phyloP scores from a whole-genome alignment of 768 basidiomycete genomes.

The Russula emetica region DNA sequence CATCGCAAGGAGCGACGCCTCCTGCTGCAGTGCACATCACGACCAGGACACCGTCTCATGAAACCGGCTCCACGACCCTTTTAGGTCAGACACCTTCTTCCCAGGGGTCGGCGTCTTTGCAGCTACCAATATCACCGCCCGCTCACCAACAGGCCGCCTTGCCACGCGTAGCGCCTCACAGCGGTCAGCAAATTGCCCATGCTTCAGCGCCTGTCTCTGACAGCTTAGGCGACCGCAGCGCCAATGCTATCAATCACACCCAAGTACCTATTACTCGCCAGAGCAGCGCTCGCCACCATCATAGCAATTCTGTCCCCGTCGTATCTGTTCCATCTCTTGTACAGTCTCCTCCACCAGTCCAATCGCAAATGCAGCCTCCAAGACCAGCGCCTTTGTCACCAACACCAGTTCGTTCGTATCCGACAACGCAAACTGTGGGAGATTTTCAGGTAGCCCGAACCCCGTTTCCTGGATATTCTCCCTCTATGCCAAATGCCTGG shows the following conservation, averaged over 20 bases:
- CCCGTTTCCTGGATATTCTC: conserved; percentile 18
- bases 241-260: background rate
- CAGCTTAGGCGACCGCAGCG: conserved; percentile 7
- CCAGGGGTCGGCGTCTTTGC: conserved; percentile 23
- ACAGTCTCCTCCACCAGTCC: conserved; percentile 9
- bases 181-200: conserved; percentile 12
- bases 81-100: conserved; percentile 28
- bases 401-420: conserved; percentile 22
- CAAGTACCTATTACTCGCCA: conserved; percentile 12
- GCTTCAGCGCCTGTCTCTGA: background rate
- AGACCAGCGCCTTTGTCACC: conserved; percentile 18
- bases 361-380: conserved; percentile 23
- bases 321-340: conserved; percentile 14
- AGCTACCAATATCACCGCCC: conserved; percentile 14
- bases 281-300: conserved; percentile 23
- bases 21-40: conserved; percentile 17
- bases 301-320: conserved; percentile 19
- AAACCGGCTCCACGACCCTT: conserved; percentile 29
- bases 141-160: conserved; percentile 17
- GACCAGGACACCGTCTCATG: conserved; percentile 26
- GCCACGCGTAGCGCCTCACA: background rate
- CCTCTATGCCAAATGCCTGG: conserved; percentile 5
- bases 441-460: conserved; percentile 13
- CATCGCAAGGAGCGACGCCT: conserved; percentile 17
- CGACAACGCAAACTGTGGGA: conserved; percentile 12